Evolutionary conservation across 441 rosid genomes (phyloP), one percentile per base, ranked within the genome.

Genomic region (Brassica hybrid): DNA sequence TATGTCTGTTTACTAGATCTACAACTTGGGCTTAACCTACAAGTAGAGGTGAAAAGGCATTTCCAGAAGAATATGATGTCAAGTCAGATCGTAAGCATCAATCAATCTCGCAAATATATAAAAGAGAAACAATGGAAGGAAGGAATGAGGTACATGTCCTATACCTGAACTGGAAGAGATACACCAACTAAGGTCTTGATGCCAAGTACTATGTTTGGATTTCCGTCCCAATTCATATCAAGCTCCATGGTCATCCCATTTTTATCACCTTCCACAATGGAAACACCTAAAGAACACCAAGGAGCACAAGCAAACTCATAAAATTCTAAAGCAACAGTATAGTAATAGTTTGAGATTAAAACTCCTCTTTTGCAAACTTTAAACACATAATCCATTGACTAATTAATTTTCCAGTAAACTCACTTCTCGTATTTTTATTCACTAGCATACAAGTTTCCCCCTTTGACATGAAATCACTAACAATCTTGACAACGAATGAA

Each of bases 201-300:
- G 69, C 86, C 93, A 61, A 90, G 88, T 76, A 86, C 65, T 74
- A 90, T 87, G 78, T 73, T 88, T 70, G 91, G 88, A 81, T 88
- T 87, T 52, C 89, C 95, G 81, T 90, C 95, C 95, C 95, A 90
- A 9, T 87, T 80, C 93, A 90, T 84, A 74, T 88, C 95, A 82
- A 90, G 79, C 76, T 90, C 95, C 90, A 90, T 84, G 17, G 89
- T 90, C 71, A 87, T 61, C 65, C 88, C 86, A 69, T 78, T 74
- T 13, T 54, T 73, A 64, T 83, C 90, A 62, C 86, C 89, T 19
- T 90, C 91, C 54, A 88, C 21, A 67, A 88, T 73, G 61, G 85
- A 82, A 71, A 88, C 91, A 71, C 95, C 93, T 87, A 80, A 50
- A 79, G 27, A 67, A 62, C 36, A 65, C 62, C 61, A 59, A 66